Percentiles rank a stretch among this genome's conserved stretches.
phyloP scores from a whole-genome alignment of 2,329 filamentous ascomycete species.

The Drechslerella dactyloides region DNA sequence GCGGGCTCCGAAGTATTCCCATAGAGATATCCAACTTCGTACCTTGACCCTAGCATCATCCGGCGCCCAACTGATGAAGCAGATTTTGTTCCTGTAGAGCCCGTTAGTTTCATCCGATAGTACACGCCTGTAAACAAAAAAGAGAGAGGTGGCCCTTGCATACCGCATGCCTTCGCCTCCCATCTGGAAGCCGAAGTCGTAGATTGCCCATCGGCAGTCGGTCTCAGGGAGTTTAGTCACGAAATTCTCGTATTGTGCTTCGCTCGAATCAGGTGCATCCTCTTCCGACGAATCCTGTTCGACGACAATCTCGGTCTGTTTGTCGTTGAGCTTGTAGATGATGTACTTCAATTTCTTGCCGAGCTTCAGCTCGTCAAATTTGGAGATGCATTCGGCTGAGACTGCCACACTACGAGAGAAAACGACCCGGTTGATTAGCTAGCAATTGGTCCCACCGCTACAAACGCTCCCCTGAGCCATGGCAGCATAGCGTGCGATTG shows the following conservation, averaged over 20 bases:
- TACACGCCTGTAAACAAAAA: no score
- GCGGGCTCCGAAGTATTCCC: no score
- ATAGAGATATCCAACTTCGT: constrained; percentile 57
- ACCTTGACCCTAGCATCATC: constrained; percentile 82
- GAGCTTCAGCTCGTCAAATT: constrained; percentile 83
- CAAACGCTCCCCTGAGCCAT: not conserved
- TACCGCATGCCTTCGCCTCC: constrained; percentile 76
- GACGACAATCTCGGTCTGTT: constrained; percentile 81
- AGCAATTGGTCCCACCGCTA: not conserved
- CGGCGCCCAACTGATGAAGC: constrained; percentile 79
- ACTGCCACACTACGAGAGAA: constrained; percentile 52
- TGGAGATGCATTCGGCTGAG: constrained; percentile 59
- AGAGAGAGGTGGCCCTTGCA: not conserved
- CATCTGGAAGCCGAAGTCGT: constrained; percentile 80
- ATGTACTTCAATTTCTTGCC: constrained; percentile 80
- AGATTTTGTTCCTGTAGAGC: constrained; percentile 71
- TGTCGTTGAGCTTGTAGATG: constrained; percentile 84
- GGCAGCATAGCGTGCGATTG: no score
- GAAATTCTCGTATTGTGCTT: constrained; percentile 76
- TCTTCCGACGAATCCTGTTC: constrained; percentile 69
- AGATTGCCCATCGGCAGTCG: constrained; percentile 83
- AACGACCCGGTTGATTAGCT: not conserved
- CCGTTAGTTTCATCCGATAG: not conserved
- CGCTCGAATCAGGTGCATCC: constrained; percentile 68
- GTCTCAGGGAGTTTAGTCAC: constrained; percentile 74